Evolutionary conservation across 495 filamentous ascomycete species (phyloP).

Genomic region (Talaromyces thailandensis): DNA sequence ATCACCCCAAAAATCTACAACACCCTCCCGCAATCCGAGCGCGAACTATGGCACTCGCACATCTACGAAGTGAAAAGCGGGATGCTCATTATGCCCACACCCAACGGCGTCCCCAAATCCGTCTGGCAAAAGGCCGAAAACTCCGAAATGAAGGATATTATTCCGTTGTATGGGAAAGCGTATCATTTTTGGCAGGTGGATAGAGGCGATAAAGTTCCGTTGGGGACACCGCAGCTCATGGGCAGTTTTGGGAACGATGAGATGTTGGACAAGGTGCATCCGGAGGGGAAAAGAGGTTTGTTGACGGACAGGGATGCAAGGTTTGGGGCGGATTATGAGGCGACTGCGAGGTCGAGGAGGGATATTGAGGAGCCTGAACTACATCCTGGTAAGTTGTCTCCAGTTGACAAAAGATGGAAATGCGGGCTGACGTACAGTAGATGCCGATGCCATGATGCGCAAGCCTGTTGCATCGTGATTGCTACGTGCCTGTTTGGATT

Average conservation of each 20-base stretch:
- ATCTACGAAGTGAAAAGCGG: slow-evolving; percentile 84
- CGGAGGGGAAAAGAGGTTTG: slow-evolving; percentile 46
- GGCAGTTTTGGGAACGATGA: slow-evolving; percentile 54
- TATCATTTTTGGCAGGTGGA: slow-evolving; percentile 88
- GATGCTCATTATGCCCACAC: slow-evolving; percentile 76
- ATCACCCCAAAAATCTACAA: slow-evolving; percentile 62
- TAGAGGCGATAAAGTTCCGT: slow-evolving; percentile 63
- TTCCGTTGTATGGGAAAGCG: slow-evolving; percentile 75
- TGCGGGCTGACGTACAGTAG: slow-evolving; percentile 11
- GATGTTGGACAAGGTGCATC: slow-evolving; percentile 49
- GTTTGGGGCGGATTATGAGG: slow-evolving; percentile 50
- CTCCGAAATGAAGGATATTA: slow-evolving; percentile 67
- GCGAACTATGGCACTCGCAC: slow-evolving; percentile 70
- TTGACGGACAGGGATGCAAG: slow-evolving; percentile 57
- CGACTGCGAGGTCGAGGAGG: slow-evolving; percentile 56
- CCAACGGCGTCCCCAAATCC: slow-evolving; percentile 19
- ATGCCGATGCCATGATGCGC: slow-evolving; percentile 34
- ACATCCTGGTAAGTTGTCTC: slow-evolving; percentile 38
- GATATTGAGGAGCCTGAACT: slow-evolving; percentile 49
- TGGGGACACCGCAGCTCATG: slow-evolving; percentile 73
- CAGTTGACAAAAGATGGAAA: not conserved
- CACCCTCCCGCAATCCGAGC: slow-evolving; percentile 55
- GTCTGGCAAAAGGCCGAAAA: slow-evolving; percentile 72
- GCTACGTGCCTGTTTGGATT: not conserved
- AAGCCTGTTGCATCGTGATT: not conserved